A percentile compares a stretch with the other conserved stretches of the same genome.
Conservation (phyloP, 257 asterid species). For the Phtheirospermum japonicum region DNA sequence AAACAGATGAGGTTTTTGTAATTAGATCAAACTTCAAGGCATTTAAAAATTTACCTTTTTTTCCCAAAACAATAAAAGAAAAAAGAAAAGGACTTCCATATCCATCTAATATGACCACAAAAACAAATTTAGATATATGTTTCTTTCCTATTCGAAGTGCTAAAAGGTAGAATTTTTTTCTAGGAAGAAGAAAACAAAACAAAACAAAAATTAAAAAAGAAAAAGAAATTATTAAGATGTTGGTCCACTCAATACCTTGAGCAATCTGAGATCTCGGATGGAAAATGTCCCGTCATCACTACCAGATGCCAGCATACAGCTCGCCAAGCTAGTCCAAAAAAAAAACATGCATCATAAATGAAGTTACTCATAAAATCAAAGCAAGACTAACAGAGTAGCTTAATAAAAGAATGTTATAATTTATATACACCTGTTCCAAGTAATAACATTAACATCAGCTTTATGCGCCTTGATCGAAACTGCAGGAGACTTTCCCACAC, state of each 20-base stretch:
- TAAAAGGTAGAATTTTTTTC: no score
- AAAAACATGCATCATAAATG: slow-evolving; percentile 19
- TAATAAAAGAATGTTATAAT: neutral
- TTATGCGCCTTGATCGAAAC: slow-evolving; percentile 70
- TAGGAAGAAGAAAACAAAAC: no score
- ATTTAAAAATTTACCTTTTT: neutral
- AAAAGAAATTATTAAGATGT: neutral
- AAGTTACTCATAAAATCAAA: neutral
- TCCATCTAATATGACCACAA: neutral
- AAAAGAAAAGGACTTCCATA: no score
- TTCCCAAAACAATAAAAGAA: neutral
- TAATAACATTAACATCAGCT: slow-evolving; percentile 92
- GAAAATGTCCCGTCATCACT: slow-evolving; percentile 94
- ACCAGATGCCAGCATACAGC: slow-evolving; percentile 94
- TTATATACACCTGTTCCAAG: slow-evolving; percentile 83
- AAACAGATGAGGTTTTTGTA: no score
- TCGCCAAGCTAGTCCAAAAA: slow-evolving; percentile 61
- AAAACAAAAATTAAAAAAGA: no score
- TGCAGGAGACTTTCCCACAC: slow-evolving; percentile 77
- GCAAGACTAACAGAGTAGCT: neutral
- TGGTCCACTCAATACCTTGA: slow-evolving; percentile 50
- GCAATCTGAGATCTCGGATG: slow-evolving; percentile 79
- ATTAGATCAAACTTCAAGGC: no score
- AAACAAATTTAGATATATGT: no score
- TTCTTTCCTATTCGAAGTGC: neutral